Conservation (phyloP, 1,139 yeast species). For the Geotrichum cucujoidarum region DNA sequence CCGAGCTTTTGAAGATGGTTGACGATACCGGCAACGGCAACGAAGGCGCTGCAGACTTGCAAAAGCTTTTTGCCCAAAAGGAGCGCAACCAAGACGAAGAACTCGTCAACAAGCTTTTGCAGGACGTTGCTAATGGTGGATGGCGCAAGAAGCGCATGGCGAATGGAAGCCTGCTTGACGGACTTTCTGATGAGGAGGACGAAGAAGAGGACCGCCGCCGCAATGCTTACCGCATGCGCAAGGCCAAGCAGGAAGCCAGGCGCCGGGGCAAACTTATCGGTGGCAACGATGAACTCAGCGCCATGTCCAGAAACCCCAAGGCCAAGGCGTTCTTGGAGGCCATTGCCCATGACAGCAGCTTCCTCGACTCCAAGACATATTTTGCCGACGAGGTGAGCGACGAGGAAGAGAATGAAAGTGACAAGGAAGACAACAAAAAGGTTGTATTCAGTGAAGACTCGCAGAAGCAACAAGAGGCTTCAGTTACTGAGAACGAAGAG, state of each 20-base stretch:
- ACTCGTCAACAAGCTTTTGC: constrained; percentile 67
- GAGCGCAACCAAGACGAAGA: constrained; percentile 65
- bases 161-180: constrained; percentile 56
- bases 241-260: constrained; percentile 50
- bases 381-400: constrained; percentile 13
- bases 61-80: constrained; percentile 59
- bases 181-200: constrained; percentile 57
- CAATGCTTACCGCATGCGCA: constrained; percentile 35
- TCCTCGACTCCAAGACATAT: constrained; percentile 13
- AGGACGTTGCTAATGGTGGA: constrained; percentile 79
- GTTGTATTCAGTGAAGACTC: not conserved
- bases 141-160: constrained; percentile 60
- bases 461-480: not conserved
- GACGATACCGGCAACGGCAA: constrained; percentile 56
- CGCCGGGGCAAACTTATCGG: constrained; percentile 53
- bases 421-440: not conserved
- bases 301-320: constrained; percentile 50
- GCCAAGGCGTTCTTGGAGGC: constrained; percentile 71
- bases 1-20: constrained; percentile 65
- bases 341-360: constrained; percentile 46
- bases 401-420: constrained; percentile 30
- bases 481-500: not conserved
- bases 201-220: constrained; percentile 44
- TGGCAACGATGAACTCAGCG: constrained; percentile 50
- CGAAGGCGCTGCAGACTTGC: constrained; percentile 55